Evolutionary conservation across 2,329 filamentous ascomycete species (phyloP).

Genomic region (Cordyceps cicadae): DNA sequence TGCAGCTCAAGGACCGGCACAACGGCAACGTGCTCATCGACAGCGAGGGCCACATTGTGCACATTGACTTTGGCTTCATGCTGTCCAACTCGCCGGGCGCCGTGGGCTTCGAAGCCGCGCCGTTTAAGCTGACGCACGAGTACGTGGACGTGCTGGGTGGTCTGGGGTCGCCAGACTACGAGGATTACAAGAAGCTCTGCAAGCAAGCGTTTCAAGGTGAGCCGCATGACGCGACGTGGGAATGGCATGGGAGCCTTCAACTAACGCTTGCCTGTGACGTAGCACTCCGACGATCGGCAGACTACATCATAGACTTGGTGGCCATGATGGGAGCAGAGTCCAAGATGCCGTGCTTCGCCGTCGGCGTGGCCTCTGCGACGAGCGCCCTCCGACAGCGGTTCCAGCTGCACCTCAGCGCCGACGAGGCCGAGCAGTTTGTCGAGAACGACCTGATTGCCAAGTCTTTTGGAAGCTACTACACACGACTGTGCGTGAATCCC

Average conservation of each 20-base stretch:
- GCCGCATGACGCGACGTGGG: background rate
- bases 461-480: constrained; percentile 80
- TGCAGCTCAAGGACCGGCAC: constrained; percentile 79
- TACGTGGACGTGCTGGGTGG: constrained; percentile 79
- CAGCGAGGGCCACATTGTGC: constrained; percentile 76
- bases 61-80: constrained; percentile 89
- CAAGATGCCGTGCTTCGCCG: constrained; percentile 76
- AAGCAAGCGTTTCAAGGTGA: constrained; percentile 74
- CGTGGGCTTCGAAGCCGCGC: constrained; percentile 78
- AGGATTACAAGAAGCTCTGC: constrained; percentile 69
- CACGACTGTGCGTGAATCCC: constrained; percentile 64
- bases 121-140: constrained; percentile 79
- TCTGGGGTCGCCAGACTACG: constrained; percentile 58
- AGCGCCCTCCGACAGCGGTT: constrained; percentile 64
- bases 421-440: constrained; percentile 74
- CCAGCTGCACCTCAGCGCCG: constrained; percentile 72
- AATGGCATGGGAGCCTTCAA: background rate
- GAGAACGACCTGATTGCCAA: constrained; percentile 73
- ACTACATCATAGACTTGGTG: constrained; percentile 73
- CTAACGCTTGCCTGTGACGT: background rate
- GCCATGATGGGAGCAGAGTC: constrained; percentile 77
- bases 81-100: constrained; percentile 77
- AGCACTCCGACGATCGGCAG: constrained; percentile 69
- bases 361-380: constrained; percentile 63
- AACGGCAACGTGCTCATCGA: constrained; percentile 83